These are phyloP conservation scores for Daedaleopsis nitida DNA, from an alignment of 768 basidiomycete species.

Conservation along the genomic window DNA sequence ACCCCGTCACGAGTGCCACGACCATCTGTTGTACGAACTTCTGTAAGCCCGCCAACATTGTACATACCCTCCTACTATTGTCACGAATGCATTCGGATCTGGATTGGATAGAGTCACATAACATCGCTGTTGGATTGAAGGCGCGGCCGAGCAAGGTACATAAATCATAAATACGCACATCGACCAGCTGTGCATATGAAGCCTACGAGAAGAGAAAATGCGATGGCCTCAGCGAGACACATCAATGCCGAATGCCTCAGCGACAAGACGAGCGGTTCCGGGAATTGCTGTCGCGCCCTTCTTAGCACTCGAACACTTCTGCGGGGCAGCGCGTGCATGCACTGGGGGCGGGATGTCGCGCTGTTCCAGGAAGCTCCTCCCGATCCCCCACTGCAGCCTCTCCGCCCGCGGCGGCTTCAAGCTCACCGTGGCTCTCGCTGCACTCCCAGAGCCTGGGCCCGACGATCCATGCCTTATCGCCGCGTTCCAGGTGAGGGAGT, in stretches of 20 bases:
- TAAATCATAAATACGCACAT: background rate
- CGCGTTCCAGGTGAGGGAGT: constrained; percentile 7
- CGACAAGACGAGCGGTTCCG: constrained; percentile 14
- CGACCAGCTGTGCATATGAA: background rate
- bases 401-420: background rate
- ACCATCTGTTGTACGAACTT: constrained; percentile 4
- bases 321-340: background rate
- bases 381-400: constrained; percentile 8
- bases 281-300: constrained; percentile 9
- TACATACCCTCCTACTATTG: constrained; percentile 3
- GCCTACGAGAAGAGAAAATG: background rate
- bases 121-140: background rate
- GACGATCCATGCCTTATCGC: constrained; percentile 2
- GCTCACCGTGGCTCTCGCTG: no score
- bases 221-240: constrained; percentile 4
- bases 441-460: no score
- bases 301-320: background rate
- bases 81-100: background rate
- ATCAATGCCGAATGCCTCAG: constrained; percentile 15
- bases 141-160: background rate
- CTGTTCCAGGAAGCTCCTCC: constrained; percentile 10
- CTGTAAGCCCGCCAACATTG: constrained; percentile 5
- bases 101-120: no score
- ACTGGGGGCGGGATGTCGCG: constrained; percentile 10
- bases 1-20: constrained; percentile 1